Evolutionary conservation across 169 alveolate species (phyloP), one percentile per base, ranked within the genome.

Genomic region (Cryptosporidium sp.): DNA sequence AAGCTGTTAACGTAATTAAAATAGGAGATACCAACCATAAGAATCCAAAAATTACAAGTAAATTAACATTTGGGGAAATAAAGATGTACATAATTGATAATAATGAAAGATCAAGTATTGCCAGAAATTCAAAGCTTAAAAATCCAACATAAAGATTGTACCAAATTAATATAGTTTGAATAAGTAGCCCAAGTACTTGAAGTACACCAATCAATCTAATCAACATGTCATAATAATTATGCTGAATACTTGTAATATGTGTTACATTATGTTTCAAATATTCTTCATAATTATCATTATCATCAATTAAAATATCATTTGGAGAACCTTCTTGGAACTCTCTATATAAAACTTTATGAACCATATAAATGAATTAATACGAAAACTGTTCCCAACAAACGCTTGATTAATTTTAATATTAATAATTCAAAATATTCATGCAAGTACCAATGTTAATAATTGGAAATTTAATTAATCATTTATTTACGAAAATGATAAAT

Each of bases 31-130:
- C 73, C 23, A 59, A 23, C 89, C 89, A 59, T 45, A 80, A 50
- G 29, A 80, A 80, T 43, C 89, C 89, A 67, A 80, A 65, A 29
- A 80, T 80, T 16, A 80, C 75, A 37, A 80, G 68, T 65, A 80
- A 31, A 26, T 80, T 80, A 39, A 80, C 80, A 16, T 80, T 80
- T 14, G 89, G 89, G 4, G 75, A 80, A 39, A 80, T 62, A 21
- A 80, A 62, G 41, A 80, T 80, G 29, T 80, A 80, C 75, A 80
- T 80, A 1, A 80, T 80, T 35, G 75, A 80, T 45, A 80, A 80
- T 26, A 62, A 16, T 16, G 75, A 80, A 37, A 80, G 31, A 31
- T 80, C 89, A 18, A 80, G 59, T 18, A 80, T 45, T 4, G 75
- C 73, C 41, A 80, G 33, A 45, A 62, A 80, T 33, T 80, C 89